A percentile compares a stretch with the other conserved stretches of the same genome.
These are phyloP conservation scores for Didymella segeticola DNA, from an alignment of 2,329 filamentous ascomycete genomes.

Conservation along the genomic window DNA sequence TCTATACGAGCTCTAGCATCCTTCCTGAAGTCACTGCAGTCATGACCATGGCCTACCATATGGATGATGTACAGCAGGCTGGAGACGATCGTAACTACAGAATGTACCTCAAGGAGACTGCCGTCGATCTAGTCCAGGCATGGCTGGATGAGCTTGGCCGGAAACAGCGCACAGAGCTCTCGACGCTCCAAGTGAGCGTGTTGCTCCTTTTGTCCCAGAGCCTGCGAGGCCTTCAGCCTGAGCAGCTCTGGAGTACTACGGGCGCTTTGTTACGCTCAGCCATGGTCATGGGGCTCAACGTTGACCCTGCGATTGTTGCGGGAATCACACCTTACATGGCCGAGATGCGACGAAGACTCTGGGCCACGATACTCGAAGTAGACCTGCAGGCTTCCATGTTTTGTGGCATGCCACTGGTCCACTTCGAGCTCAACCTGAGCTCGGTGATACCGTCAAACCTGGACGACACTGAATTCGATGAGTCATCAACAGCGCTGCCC, in stretches of 20 bases:
- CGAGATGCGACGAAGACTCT: slow-evolving; percentile 54
- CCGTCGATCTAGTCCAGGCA: slow-evolving; percentile 26
- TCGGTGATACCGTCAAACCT: slow-evolving; percentile 25
- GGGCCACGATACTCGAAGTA: slow-evolving; percentile 54
- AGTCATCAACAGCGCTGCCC: slow-evolving; percentile 16
- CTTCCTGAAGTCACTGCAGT: slow-evolving; percentile 29
- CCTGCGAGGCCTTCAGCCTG: slow-evolving; percentile 18
- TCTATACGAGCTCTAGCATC: slow-evolving; percentile 29
- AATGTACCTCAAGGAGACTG: slow-evolving; percentile 21
- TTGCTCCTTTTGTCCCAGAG: slow-evolving; percentile 25
- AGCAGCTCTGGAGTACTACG: slow-evolving; percentile 32
- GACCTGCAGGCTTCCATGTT: slow-evolving; percentile 42
- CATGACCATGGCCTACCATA: slow-evolving; percentile 31
- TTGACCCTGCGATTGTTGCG: slow-evolving; percentile 45
- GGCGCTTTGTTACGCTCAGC: slow-evolving; percentile 51
- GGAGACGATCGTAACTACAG: slow-evolving; percentile 15
- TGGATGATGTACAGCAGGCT: slow-evolving; percentile 18
- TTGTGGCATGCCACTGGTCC: slow-evolving; percentile 24
- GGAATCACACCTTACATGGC: slow-evolving; percentile 41
- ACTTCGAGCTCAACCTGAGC: slow-evolving; percentile 17
- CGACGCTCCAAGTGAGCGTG: slow-evolving; percentile 29
- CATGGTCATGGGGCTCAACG: slow-evolving; percentile 53
- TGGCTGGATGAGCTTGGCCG: slow-evolving; percentile 33
- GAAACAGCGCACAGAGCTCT: slow-evolving; percentile 29
- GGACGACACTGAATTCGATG: slow-evolving; percentile 28